phyloP scores from a whole-genome alignment of 1,284 basidiomycete species.

The Ceratobasidium sp. region DNA sequence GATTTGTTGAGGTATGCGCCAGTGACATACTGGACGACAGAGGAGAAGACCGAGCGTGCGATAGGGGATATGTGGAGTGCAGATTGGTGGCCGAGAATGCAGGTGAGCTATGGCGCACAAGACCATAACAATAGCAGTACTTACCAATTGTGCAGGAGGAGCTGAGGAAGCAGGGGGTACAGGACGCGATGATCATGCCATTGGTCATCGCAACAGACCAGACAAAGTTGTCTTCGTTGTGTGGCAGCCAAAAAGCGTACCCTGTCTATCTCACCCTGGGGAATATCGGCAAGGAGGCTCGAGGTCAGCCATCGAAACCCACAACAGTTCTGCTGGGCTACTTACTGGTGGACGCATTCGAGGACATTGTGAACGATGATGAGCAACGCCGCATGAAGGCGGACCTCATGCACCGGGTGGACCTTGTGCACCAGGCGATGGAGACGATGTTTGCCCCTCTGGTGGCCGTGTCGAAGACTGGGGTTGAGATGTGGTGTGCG shows the following conservation, averaged over 20 bases:
- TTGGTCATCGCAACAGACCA: conserved; percentile 19
- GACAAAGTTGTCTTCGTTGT: conserved; percentile 31
- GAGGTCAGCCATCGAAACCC: conserved; percentile 11
- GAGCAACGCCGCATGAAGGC: conserved; percentile 1
- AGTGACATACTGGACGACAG: background rate
- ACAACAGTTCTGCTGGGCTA: conserved; percentile 30
- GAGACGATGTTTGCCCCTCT: conserved; percentile 18
- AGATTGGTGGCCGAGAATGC: conserved; percentile 15
- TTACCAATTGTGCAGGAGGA: background rate
- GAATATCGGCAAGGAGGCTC: conserved; percentile 38
- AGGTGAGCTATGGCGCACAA: no score
- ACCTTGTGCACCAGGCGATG: no score
- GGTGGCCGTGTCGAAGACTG: background rate
- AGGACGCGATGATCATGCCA: background rate
- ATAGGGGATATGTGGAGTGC: background rate
- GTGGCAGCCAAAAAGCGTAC: conserved; percentile 32
- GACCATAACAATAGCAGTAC: no score
- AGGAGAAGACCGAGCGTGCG: background rate
- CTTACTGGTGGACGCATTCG: conserved; percentile 31
- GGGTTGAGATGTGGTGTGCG: conserved; percentile 26
- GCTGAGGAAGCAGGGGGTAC: background rate
- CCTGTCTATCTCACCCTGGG: conserved; percentile 37
- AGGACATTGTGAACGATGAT: conserved; percentile 8
- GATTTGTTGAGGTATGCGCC: background rate
- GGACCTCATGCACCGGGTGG: conserved; percentile 41